Percentiles rank a stretch among this genome's conserved stretches.
These are phyloP conservation scores for Ustilago vetiveriae DNA, from an alignment of 1,284 basidiomycete species.

Conservation along the genomic window DNA sequence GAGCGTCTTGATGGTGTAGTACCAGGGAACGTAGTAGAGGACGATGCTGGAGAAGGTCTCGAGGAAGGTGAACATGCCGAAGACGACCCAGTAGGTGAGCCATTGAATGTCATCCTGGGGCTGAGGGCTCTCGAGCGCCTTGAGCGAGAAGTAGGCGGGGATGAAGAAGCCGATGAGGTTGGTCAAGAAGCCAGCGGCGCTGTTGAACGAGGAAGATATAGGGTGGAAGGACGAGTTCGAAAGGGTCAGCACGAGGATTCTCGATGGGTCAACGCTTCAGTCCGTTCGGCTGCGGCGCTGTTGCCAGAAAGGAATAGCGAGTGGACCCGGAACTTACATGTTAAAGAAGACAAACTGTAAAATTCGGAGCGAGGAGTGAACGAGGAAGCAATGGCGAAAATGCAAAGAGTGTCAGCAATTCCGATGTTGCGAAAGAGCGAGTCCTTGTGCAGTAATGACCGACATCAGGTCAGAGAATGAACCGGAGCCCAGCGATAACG, in stretches of 20 bases:
- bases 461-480: no score
- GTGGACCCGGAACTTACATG: constrained; percentile 64
- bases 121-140: constrained; percentile 65
- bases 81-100: constrained; percentile 68
- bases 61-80: constrained; percentile 66
- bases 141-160: constrained; percentile 67
- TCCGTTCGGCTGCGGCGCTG: no score
- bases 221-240: no score
- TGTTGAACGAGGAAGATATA: constrained; percentile 16
- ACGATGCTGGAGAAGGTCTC: constrained; percentile 65
- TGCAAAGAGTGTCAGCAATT: no score
- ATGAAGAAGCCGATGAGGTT: constrained; percentile 66
- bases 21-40: constrained; percentile 79
- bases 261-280: no score
- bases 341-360: constrained; percentile 69
- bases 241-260: no score
- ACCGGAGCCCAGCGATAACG: no score
- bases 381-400: no score
- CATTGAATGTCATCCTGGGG: constrained; percentile 67
- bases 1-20: constrained; percentile 82
- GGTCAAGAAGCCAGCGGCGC: constrained; percentile 66
- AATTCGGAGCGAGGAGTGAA: no score
- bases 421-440: no score
- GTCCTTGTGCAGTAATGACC: no score
- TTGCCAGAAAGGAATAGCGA: no score